These are phyloP conservation scores for Wickerhamiella parazyma DNA, from an alignment of 805 yeast species.

Conservation along the genomic window DNA sequence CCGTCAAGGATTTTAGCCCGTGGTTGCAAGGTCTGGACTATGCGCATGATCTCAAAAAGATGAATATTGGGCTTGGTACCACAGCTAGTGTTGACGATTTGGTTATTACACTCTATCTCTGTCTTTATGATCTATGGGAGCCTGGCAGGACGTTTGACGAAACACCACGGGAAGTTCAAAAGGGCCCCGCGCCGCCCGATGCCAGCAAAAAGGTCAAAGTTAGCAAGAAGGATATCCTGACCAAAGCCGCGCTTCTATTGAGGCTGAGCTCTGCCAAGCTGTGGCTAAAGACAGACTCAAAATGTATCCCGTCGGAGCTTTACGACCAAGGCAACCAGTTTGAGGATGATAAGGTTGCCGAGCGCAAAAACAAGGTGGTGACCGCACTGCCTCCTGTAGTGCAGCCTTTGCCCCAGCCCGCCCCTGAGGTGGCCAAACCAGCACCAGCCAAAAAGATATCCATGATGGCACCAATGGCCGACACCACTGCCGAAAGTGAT, in stretches of 20 bases:
- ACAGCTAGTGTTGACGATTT: conserved; percentile 64
- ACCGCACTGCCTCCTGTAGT: not conserved
- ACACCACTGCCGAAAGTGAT: not conserved
- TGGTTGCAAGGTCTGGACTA: conserved; percentile 18
- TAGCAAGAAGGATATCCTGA: conserved; percentile 17
- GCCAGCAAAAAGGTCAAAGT: conserved; percentile 8
- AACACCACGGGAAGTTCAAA: not conserved
- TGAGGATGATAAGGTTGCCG: not conserved
- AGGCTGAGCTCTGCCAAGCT: conserved; percentile 13
- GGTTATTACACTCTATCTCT: conserved; percentile 45
- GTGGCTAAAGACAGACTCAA: conserved; percentile 13
- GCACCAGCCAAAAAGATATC: not conserved
- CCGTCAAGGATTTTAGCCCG: conserved; percentile 11
- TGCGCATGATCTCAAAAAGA: conserved; percentile 43
- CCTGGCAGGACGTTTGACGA: not conserved
- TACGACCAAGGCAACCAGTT: conserved; percentile 1
- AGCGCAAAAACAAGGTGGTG: not conserved
- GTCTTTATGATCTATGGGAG: conserved; percentile 25
- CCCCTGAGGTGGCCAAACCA: not conserved
- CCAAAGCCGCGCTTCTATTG: conserved; percentile 16
- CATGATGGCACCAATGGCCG: not conserved
- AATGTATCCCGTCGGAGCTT: conserved; percentile 7
- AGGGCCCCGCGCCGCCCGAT: not conserved
- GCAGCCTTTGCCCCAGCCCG: not conserved
- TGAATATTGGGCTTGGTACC: conserved; percentile 72